Evolutionary conservation across 441 rosid genomes (phyloP), one percentile per base, ranked within the genome.

Genomic region (Cnidoscolus chayamansa): DNA sequence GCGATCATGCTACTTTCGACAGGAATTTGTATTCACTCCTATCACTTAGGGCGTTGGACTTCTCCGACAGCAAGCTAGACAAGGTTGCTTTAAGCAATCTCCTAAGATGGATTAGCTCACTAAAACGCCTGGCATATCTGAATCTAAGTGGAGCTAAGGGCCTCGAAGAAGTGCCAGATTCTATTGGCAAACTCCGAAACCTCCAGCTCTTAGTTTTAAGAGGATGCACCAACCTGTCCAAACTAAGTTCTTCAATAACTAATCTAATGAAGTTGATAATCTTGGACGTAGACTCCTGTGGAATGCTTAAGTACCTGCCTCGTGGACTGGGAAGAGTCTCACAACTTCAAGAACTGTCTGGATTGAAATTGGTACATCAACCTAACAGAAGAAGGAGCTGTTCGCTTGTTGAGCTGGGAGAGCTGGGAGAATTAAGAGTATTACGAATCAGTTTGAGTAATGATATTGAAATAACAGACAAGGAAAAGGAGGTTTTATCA

Each of bases 1-100:
- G 68, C 51, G 15, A 43, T 69, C 55, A 4, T 32, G 47, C 70
- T 59, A 7, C 55, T 64, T 47, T 70, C 7, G 55, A 67, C 1
- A 64, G 13, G 53, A 53, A 64, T 31, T 31, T 11, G 54, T 43
- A 43, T 57, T 25, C 60, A 54, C 74, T 75, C 5, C 51, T 31
- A 43, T 78, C 84, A 2, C 61, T 75, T 25, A 72, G 84, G 56
- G 81, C 72, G 19, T 63, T 81, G 74, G 81, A 81, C 54, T 70
- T 75, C 63, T 81, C 84, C 7, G 25, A 66, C 62, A 61, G 30
- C 35, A 63, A 63, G 47, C 53, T 77, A 0, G 74, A 80, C 20
- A 57, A 69, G 53, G 68, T n/a, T 31, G 37, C 67, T 1, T 43
- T 62, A 6, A 67, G 37, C 43, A 58, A 65, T 58, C 68, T 75